A percentile compares a stretch with the other conserved stretches of the same genome.
Evolutionary conservation across 345 rosid species (phyloP).

Genomic region (Noccaea caerulescens): DNA sequence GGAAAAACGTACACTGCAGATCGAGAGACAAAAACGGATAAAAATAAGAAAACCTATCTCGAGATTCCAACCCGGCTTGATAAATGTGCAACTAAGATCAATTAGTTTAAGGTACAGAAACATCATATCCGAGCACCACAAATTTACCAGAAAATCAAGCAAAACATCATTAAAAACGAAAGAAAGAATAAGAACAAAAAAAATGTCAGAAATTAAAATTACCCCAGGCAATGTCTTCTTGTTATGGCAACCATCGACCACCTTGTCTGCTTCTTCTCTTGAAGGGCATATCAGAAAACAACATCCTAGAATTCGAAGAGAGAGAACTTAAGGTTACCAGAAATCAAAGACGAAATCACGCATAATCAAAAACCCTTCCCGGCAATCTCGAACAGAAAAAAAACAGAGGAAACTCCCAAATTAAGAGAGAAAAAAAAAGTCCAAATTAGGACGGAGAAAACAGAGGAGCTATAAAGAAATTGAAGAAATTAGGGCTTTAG

Average conservation of each 20-base stretch:
- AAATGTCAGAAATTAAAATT: conserved; percentile 49
- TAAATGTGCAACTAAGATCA: conserved; percentile 24
- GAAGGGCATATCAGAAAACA: conserved; percentile 93
- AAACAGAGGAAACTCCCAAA: conserved; percentile 12
- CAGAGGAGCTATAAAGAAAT: conserved; percentile 2
- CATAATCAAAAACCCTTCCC: not conserved
- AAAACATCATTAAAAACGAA: not conserved
- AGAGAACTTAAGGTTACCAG: conserved; percentile 54
- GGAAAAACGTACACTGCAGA: conserved; percentile 26
- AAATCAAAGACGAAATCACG: not conserved
- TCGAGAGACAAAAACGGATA: conserved; percentile 7
- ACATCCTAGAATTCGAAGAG: conserved; percentile 56
- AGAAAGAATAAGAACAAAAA: not conserved
- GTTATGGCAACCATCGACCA: conserved; percentile 81
- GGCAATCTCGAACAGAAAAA: not conserved
- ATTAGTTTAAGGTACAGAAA: conserved; percentile 9
- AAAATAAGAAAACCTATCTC: conserved; percentile 27
- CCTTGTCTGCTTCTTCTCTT: conserved; percentile 93
- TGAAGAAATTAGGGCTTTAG: conserved; percentile 6
- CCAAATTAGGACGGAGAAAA: not conserved
- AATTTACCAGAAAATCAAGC: conserved; percentile 1
- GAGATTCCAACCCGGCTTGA: conserved; percentile 30
- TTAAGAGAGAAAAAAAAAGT: not conserved
- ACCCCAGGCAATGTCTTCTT: conserved; percentile 97
- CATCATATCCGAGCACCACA: conserved; percentile 20